Conservation (phyloP, 495 filamentous ascomycete genomes). For the Trichoderma virens region DNA sequence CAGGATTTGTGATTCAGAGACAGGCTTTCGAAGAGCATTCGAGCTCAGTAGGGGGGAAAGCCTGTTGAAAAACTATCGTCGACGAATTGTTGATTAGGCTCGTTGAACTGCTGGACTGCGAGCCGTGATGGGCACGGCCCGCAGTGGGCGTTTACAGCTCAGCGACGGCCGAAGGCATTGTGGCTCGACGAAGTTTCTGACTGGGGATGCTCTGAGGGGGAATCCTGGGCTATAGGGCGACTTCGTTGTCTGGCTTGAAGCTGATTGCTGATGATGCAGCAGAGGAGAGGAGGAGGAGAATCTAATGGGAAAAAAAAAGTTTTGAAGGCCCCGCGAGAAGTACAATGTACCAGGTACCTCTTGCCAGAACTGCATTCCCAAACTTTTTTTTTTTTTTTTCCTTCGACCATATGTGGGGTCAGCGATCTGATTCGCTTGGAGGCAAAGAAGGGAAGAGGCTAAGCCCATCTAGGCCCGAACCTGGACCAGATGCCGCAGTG, state of each 20-base stretch:
- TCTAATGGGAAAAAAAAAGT: slow-evolving; percentile 27
- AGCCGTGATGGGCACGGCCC: slow-evolving; percentile 50
- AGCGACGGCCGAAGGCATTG: slow-evolving; percentile 81
- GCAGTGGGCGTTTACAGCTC: slow-evolving; percentile 91
- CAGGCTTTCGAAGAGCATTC: slow-evolving; percentile 21
- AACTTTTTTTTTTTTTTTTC: slow-evolving; percentile 27
- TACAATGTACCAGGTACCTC: neutral
- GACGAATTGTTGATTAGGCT: slow-evolving; percentile 46
- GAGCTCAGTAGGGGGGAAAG: slow-evolving; percentile 15
- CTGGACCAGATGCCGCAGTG: neutral
- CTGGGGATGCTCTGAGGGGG: slow-evolving; percentile 31
- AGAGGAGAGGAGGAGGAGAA: slow-evolving; percentile 28
- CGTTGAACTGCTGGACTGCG: slow-evolving; percentile 80
- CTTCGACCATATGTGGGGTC: slow-evolving; percentile 16
- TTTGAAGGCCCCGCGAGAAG: slow-evolving; percentile 6
- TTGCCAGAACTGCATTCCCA: slow-evolving; percentile 21
- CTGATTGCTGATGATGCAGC: slow-evolving; percentile 26
- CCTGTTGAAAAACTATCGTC: slow-evolving; percentile 26
- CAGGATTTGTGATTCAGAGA: slow-evolving; percentile 16
- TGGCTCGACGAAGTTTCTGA: slow-evolving; percentile 69
- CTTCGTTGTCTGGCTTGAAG: slow-evolving; percentile 56
- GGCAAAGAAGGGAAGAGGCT: neutral
- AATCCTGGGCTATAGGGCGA: slow-evolving; percentile 42
- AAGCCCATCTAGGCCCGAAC: neutral
- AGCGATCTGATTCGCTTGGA: slow-evolving; percentile 15